These are phyloP conservation scores for Verticillium zaregamsianum DNA, from an alignment of 2,329 filamentous ascomycete genomes.

Conservation along the genomic window DNA sequence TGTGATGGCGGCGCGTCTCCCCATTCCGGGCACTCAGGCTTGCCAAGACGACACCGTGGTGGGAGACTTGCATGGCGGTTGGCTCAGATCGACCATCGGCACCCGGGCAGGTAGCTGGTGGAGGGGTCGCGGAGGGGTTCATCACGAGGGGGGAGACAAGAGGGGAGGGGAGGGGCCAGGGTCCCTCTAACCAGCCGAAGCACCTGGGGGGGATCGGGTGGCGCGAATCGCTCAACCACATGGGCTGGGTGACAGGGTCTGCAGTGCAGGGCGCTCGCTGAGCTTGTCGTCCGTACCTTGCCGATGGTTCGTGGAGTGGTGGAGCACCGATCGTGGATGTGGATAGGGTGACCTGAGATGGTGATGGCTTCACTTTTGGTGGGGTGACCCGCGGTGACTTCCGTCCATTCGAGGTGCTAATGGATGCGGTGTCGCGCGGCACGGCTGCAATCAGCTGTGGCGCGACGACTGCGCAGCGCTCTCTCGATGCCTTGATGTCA, in stretches of 20 bases:
- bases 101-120: neutral
- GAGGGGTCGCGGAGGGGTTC: neutral
- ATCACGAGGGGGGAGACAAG: conserved; percentile 15
- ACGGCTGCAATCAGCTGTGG: neutral
- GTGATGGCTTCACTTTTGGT: conserved; percentile 1
- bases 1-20: neutral
- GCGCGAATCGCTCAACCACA: conserved; percentile 1
- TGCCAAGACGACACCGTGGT: neutral
- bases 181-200: neutral
- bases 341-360: neutral
- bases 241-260: neutral
- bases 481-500: neutral
- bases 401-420: neutral
- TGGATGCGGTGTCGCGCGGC: neutral
- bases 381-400: neutral
- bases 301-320: neutral
- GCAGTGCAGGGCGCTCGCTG: neutral
- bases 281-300: neutral
- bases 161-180: neutral
- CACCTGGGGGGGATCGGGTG: neutral
- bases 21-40: neutral
- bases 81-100: neutral
- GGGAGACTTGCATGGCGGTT: neutral
- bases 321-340: neutral
- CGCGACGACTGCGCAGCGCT: neutral